Evolutionary conservation across 164 flowering plant genomes (phyloP), one percentile per base, ranked within the genome.

Genomic region (Vitis vinifera): DNA sequence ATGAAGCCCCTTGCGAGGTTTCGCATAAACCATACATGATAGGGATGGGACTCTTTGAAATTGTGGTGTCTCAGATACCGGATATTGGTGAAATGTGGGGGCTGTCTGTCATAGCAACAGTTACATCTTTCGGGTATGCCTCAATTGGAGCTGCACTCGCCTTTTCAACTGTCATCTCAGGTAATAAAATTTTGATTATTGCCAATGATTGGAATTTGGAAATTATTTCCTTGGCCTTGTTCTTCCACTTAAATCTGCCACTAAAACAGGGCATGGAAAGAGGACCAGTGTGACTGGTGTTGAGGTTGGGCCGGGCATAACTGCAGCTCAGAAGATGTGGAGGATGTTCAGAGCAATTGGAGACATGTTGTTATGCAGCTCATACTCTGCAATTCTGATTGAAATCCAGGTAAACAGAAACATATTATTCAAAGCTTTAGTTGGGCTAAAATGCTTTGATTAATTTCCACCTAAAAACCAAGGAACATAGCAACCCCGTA

Each of bases 51-150:
- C 17, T 77, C 6, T 10, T 76, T 29, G 75, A 87, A 56, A 72
- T 87, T 0, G 16, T 84, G 50, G 48, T 85, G 30, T 80, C 82
- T 70, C 91, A 87, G 49, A 84, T 85, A 63, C 89, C 89, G 8
- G 81, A 83, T 67, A 69, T 87, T 10, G 81, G 81, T 63, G 64
- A 85, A 74, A 75, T 82, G 12, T 66, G 86, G 29, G 77, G 84
- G 83, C 85, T 87, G 51, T 85, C 88, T 5, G 47, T 52, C 17
- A 11, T 85, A 9, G 87, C 88, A 0, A 83, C 91, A 0, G 19
- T 79, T 55, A 85, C 79, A 86, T 83, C 91, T n/a, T 85, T 87
- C 57, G 74, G 66, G 3, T 87, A 87, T 27, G 65, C 88, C 1
- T 59, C 76, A 9, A 81, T 83, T 23, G 87, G 86, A 2, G 69